Percentiles rank a stretch among this genome's conserved stretches.
Conservation (phyloP, 192 early-diverging fungal species). For the Backusella luteola region DNA sequence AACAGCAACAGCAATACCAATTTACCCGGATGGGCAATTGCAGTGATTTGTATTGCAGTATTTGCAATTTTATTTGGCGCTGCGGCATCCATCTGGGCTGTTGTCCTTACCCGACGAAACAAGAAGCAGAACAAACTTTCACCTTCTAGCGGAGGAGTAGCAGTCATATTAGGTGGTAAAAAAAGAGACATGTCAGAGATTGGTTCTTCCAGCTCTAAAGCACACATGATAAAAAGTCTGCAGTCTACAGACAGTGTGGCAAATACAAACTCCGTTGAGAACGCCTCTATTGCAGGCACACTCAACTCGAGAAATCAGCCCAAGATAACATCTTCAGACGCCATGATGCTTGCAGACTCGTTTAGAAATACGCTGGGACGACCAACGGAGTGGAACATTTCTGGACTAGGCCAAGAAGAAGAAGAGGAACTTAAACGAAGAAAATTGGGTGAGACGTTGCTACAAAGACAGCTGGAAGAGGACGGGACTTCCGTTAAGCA, state of each 20-base stretch:
- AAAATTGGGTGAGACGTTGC: constrained; percentile 20
- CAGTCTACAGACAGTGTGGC: constrained; percentile 10
- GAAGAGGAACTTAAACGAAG: constrained; percentile 20
- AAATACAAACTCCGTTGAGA: not conserved
- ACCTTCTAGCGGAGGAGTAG: not conserved
- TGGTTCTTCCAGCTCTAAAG: not conserved
- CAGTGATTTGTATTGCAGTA: constrained; percentile 24
- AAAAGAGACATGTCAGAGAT: not conserved
- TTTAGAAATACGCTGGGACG: constrained; percentile 27
- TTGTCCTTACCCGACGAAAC: not conserved
- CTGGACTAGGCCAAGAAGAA: constrained; percentile 9
- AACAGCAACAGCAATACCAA: not conserved
- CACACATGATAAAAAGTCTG: not conserved
- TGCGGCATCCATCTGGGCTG: constrained; percentile 16
- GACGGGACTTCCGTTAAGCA: constrained; percentile 29
- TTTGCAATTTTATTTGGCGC: constrained; percentile 19
- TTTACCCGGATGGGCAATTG: constrained; percentile 30
- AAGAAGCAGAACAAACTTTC: constrained; percentile 16
- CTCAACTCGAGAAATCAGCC: not conserved
- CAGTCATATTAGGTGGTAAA: not conserved
- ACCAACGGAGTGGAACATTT: not conserved
- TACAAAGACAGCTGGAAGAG: constrained; percentile 29
- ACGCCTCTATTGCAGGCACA: constrained; percentile 8
- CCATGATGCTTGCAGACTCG: constrained; percentile 28
- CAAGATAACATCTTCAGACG: constrained; percentile 24